A percentile compares a stretch with the other conserved stretches of the same genome.
Evolutionary conservation across 176 grass and related monocot species (phyloP).

Genomic region (Poa pratensis): DNA sequence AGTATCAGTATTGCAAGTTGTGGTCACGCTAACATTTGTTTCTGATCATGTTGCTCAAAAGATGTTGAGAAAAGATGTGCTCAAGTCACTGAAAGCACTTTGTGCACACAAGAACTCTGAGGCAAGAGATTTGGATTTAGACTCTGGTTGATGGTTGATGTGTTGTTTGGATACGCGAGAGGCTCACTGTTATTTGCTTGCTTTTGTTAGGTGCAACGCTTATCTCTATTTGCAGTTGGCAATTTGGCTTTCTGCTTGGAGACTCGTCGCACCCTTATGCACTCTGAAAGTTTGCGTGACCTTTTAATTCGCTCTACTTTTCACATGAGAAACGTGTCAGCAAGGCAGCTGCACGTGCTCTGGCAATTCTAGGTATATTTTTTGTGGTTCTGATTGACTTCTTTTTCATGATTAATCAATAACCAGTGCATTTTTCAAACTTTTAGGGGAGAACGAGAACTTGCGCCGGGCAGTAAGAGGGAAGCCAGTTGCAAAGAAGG

Average conservation of each 20-base stretch:
- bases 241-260: slow-evolving; percentile 98
- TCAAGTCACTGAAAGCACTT: slow-evolving; percentile 92
- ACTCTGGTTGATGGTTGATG: slow-evolving; percentile 43
- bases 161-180: slow-evolving; percentile 35
- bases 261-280: slow-evolving; percentile 80
- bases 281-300: slow-evolving; percentile 86
- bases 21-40: slow-evolving; percentile 90
- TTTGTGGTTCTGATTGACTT: slow-evolving; percentile 17
- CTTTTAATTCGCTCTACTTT: slow-evolving; percentile 85
- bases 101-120: slow-evolving; percentile 93
- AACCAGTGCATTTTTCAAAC: slow-evolving; percentile 35
- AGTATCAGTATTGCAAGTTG: slow-evolving; percentile 91
- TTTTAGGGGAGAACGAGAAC: slow-evolving; percentile 92
- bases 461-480: slow-evolving; percentile 88
- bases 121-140: slow-evolving; percentile 61
- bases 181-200: slow-evolving; percentile 52
- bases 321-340: slow-evolving; percentile 67
- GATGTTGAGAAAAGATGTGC: slow-evolving; percentile 83
- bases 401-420: slow-evolving; percentile 11
- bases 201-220: slow-evolving; percentile 87
- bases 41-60: slow-evolving; percentile 98
- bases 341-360: slow-evolving; percentile 89
- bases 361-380: slow-evolving; percentile 87
- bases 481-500: slow-evolving; percentile 83
- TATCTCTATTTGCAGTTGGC: slow-evolving; percentile 92